Evolutionary conservation across 306 rosid species (phyloP).

Genomic region (Vicia faba): DNA sequence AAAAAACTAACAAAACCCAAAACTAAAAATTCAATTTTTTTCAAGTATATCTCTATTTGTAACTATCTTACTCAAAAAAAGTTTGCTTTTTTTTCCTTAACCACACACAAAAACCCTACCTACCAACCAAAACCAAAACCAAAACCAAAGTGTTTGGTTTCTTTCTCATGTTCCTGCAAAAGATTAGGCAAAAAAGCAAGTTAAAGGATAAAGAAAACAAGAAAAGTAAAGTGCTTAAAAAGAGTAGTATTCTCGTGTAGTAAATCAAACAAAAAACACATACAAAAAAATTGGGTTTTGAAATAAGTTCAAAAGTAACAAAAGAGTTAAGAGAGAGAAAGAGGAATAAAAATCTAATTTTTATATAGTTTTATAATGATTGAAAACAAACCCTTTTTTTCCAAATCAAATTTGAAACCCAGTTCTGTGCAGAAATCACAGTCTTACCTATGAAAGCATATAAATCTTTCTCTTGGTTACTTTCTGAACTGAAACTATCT

Average conservation of each 20-base stretch:
- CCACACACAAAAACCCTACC: slow-evolving; percentile 69
- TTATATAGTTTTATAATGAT: neutral
- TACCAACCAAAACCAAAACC: slow-evolving; percentile 58
- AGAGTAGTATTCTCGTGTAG: slow-evolving; percentile 86
- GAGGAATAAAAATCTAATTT: neutral
- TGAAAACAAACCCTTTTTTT: slow-evolving; percentile 27
- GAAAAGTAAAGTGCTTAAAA: slow-evolving; percentile 54
- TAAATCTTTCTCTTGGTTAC: slow-evolving; percentile 34
- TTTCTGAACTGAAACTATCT: slow-evolving; percentile 19
- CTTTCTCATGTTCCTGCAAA: slow-evolving; percentile 83
- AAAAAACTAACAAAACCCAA: slow-evolving; percentile 29
- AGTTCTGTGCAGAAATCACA: slow-evolving; percentile 24
- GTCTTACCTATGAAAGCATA: slow-evolving; percentile 62
- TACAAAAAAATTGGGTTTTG: slow-evolving; percentile 1
- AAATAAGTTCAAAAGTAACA: neutral
- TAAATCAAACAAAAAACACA: slow-evolving; percentile 45
- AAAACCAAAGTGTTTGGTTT: slow-evolving; percentile 38
- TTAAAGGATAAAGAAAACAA: slow-evolving; percentile 39
- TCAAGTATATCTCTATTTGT: neutral
- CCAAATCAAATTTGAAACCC: slow-evolving; percentile 49
- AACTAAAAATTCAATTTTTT: slow-evolving; percentile 25
- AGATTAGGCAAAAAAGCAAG: slow-evolving; percentile 47
- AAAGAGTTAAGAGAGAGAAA: neutral
- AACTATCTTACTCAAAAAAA: slow-evolving; percentile 63
- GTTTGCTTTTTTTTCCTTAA: slow-evolving; percentile 79